Conservation (phyloP, 1,139 yeast genomes). For the Candida glucosophila region DNA sequence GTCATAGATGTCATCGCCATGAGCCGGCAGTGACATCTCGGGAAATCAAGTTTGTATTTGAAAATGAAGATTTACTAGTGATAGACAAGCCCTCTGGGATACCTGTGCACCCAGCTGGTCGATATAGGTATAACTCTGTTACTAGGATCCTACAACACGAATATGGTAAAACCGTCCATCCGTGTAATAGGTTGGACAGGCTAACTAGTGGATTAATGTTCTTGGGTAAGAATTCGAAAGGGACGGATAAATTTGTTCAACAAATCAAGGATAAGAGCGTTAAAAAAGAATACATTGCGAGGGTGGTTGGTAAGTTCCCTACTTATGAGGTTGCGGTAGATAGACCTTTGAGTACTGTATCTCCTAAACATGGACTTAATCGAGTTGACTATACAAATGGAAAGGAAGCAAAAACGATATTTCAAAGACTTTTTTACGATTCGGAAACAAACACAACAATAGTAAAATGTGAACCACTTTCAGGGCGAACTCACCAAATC, state of each 20-base stretch:
- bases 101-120: conserved; percentile 95
- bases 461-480: conserved; percentile 74
- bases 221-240: conserved; percentile 72
- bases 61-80: conserved; percentile 72
- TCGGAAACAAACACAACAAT: conserved; percentile 51
- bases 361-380: conserved; percentile 75
- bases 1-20: conserved; percentile 79
- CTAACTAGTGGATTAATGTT: conserved; percentile 94
- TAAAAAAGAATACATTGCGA: conserved; percentile 74
- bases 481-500: conserved; percentile 94
- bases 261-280: conserved; percentile 74
- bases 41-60: conserved; percentile 64
- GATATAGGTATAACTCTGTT: conserved; percentile 79
- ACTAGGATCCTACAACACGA: conserved; percentile 76
- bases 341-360: conserved; percentile 60
- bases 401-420: conserved; percentile 52
- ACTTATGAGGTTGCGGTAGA: conserved; percentile 42
- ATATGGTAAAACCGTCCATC: conserved; percentile 57
- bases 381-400: conserved; percentile 57
- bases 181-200: conserved; percentile 87
- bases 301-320: conserved; percentile 84
- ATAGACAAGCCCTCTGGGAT: conserved; percentile 93
- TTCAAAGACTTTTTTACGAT: conserved; percentile 53
- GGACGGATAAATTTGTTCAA: conserved; percentile 70
- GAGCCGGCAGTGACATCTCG: conserved; percentile 82